Percentiles rank a stretch among this genome's conserved stretches.
Evolutionary conservation across 2,329 filamentous ascomycete genomes (phyloP).

Genomic region (Exophiala sideris): DNA sequence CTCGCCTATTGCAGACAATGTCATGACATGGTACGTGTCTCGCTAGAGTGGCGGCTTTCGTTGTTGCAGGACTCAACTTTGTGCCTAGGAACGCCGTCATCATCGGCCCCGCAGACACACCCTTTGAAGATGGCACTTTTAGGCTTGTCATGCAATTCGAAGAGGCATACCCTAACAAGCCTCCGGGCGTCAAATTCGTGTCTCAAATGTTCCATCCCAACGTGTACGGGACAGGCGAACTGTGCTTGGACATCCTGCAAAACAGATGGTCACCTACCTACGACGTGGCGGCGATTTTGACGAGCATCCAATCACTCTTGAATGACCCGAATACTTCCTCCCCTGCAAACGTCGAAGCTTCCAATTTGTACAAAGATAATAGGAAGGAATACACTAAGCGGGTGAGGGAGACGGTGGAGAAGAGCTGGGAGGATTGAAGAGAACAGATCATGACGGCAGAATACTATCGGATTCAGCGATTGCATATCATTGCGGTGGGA

Average conservation of each 20-base stretch:
- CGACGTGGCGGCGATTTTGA: constrained; percentile 93
- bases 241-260: constrained; percentile 94
- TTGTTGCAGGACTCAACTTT: background rate
- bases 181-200: constrained; percentile 96
- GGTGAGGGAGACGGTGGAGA: constrained; percentile 94
- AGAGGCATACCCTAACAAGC: constrained; percentile 98
- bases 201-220: constrained; percentile 99
- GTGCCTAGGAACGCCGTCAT: constrained; percentile 88
- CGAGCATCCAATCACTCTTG: constrained; percentile 93
- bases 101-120: constrained; percentile 92
- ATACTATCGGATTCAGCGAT: constrained; percentile 4
- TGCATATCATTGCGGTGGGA: constrained; percentile 3
- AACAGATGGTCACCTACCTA: constrained; percentile 99
- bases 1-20: constrained; percentile 91
- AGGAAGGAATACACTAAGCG: constrained; percentile 93
- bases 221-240: constrained; percentile 93
- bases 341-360: constrained; percentile 95
- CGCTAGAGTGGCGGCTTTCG: background rate
- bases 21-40: constrained; percentile 80
- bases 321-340: constrained; percentile 99
- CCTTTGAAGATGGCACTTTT: constrained; percentile 97
- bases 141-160: constrained; percentile 98
- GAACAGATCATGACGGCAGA: background rate
- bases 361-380: constrained; percentile 98
- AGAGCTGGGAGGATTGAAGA: constrained; percentile 89